Evolutionary conservation across 225 moss, liverwort and hornwort species (phyloP), one percentile per base, ranked within the genome.

Genomic region (Ulota crispa): DNA sequence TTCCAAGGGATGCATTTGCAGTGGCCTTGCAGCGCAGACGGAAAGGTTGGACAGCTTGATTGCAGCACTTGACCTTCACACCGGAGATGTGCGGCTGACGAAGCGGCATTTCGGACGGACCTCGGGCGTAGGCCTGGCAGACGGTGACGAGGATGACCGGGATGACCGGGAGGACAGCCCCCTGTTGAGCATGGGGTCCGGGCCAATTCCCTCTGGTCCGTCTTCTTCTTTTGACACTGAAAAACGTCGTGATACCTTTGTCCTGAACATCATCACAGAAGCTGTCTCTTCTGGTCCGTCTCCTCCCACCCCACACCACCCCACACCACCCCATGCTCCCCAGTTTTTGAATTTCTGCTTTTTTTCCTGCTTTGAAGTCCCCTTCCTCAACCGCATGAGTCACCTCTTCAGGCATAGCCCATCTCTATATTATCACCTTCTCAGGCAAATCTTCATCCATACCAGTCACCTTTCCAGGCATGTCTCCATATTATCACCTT

Each of bases 11-110:
- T 26, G 47, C n/a, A 65, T 78, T 73, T 50, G 54, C 95, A 97
- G 97, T 93, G 95, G 95, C 52, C 89, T 97, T 73, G 97, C 95
- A 83, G 97, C 97, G 56, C 93, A 97, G 86, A 97, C 97, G 27
- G 94, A 97, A 81, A 92, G 97, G 81, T 84, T 97, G 78, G 97
- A 97, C 36, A 93, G 97, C 81, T 93, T 97, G 42, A 88, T 97
- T 56, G 72, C 77, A 50, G 95, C 90, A 39, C 89, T 97, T 57
- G 93, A 92, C 3, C 75, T 87, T 18, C 97, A 95, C 57, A 94
- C 87, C 26, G 95, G 95, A 62, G 97, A 97, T 65, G 89, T 92
- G 64, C 89, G 92, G 32, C 84, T 97, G 8, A 84, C 87, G 79
- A 87, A 86, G 59, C 85, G 83, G 68, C 84, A 88, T 66, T 82